Base-by-base conservation (phyloP, 768 basidiomycete species). In the Termitomyces sp. region DNA sequence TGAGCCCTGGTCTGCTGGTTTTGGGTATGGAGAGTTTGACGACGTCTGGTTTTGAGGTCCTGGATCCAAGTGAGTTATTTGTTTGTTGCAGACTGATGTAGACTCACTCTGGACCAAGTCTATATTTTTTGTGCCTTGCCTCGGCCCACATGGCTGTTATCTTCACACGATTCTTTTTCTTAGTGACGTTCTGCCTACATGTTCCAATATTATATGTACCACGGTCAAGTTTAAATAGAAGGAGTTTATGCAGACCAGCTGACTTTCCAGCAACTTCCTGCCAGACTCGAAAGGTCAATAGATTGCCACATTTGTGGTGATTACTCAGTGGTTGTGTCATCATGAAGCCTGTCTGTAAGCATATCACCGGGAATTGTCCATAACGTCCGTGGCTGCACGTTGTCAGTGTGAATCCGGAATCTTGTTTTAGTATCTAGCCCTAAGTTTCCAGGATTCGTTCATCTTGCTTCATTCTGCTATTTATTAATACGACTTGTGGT, bases 21-120 rank as follows among this genome's bases (percentile, higher is more conserved):
- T 76, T 48, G 69, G 66, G 8, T 77, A 75, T 61, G 67, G 73
- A 45, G 76, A 78, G 59, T 67, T 64, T 37, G 66, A 67, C 33
- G 65, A 66, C n/a, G 65, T 62, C 49, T 69, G 65, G 67, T 58
- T 52, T 52, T 62, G 52, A 41, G 33, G n/a, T 9, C 23, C 15
- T 19, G 26, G 37, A 30, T 14, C 12, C 26, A 41, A 30, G 17
- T 37, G 12, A 31, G 15, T 17, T 30, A 3, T 33, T 23, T 21
- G 6, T 21, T 53, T 17, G 14, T 19, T 23, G 7, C 23, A 37
- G 48, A 50, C 35, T 38, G 2, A 30, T 23, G 6, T 23, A 38
- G 5, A 35, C 30, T 35, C 35, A 49, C 49, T 37, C 33, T 35
- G 21, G 42, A 19, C 26, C 6, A 11, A 30, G n/a, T 11, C 41